A percentile compares a stretch with the other conserved stretches of the same genome.
Conservation (phyloP, 495 filamentous ascomycete genomes). For the Penicillium ucsense region DNA sequence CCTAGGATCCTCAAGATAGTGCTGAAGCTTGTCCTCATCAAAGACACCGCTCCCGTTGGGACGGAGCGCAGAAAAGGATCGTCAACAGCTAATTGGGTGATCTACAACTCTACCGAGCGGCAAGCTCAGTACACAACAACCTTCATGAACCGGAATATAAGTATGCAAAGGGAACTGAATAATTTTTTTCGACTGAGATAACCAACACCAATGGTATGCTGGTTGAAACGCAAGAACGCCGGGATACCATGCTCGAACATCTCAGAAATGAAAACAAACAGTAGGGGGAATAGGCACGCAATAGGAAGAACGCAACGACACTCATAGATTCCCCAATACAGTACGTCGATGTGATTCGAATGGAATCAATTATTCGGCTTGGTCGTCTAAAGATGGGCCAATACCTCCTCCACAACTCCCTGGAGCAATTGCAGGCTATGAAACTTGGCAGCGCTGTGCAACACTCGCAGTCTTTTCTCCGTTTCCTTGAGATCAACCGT, state of each 20-base stretch:
- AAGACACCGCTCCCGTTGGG: no score
- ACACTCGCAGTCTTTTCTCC: slow-evolving; percentile 53
- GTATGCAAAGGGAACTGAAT: no score
- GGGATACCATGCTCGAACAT: no score
- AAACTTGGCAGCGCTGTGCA: slow-evolving; percentile 61
- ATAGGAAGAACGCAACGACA: neutral
- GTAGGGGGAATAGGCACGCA: neutral
- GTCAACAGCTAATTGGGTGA: neutral
- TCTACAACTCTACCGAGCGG: neutral
- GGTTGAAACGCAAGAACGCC: neutral
- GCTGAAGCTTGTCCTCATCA: no score
- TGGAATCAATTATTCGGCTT: no score
- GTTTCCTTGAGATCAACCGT: slow-evolving; percentile 63
- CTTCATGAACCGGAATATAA: no score
- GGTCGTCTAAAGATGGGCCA: slow-evolving; percentile 20
- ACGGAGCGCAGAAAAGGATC: neutral
- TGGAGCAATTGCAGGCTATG: slow-evolving; percentile 76
- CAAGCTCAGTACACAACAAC: no score
- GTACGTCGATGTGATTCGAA: no score
- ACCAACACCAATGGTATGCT: no score
- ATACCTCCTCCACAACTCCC: slow-evolving; percentile 57
- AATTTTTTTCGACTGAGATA: no score
- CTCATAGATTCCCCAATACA: neutral
- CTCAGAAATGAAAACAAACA: slow-evolving; percentile 4
- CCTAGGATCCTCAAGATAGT: no score